Percentiles rank a stretch among this genome's conserved stretches.
These are phyloP conservation scores for Cadophora malorum DNA, from an alignment of 2,329 filamentous ascomycete genomes.

Conservation along the genomic window DNA sequence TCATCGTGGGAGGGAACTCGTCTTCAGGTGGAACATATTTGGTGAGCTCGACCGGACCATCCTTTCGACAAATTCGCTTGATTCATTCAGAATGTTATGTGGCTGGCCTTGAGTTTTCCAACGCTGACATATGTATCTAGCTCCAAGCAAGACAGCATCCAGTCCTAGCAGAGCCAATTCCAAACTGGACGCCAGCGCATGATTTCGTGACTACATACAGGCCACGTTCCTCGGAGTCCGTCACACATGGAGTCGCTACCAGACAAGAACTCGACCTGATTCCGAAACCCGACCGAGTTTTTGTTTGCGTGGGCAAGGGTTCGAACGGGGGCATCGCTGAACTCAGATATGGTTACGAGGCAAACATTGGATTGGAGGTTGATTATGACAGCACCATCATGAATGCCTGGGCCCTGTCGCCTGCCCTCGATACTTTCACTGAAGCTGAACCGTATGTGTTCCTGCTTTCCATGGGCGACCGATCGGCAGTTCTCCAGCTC, in stretches of 20 bases:
- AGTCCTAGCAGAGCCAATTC: conserved; percentile 64
- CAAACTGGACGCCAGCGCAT: conserved; percentile 60
- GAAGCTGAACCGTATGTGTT: conserved; percentile 37
- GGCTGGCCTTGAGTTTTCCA: too few species aligned
- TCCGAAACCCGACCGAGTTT: conserved; percentile 61
- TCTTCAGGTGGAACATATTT: conserved; percentile 76
- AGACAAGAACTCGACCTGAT: conserved; percentile 38
- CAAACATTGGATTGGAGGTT: conserved; percentile 66
- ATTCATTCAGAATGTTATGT: not conserved
- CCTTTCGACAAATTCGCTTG: not conserved
- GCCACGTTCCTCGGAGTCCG: conserved; percentile 22
- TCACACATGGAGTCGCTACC: conserved; percentile 46
- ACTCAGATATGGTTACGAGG: conserved; percentile 72
- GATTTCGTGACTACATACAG: conserved; percentile 53
- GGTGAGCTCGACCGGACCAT: conserved; percentile 35
- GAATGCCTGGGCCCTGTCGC: conserved; percentile 59
- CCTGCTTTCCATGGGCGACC: conserved; percentile 41
- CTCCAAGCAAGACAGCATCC: conserved; percentile 61
- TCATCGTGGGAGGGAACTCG: conserved; percentile 61
- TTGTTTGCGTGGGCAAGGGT: conserved; percentile 70
- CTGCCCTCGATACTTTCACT: conserved; percentile 24
- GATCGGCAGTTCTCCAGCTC: conserved; percentile 51
- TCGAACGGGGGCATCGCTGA: conserved; percentile 69
- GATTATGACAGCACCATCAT: conserved; percentile 57
- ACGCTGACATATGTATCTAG: conserved; percentile 44